Percentiles rank a stretch among this genome's conserved stretches.
Evolutionary conservation across 2,329 filamentous ascomycete species (phyloP).

Genomic region (Periconia digitata): DNA sequence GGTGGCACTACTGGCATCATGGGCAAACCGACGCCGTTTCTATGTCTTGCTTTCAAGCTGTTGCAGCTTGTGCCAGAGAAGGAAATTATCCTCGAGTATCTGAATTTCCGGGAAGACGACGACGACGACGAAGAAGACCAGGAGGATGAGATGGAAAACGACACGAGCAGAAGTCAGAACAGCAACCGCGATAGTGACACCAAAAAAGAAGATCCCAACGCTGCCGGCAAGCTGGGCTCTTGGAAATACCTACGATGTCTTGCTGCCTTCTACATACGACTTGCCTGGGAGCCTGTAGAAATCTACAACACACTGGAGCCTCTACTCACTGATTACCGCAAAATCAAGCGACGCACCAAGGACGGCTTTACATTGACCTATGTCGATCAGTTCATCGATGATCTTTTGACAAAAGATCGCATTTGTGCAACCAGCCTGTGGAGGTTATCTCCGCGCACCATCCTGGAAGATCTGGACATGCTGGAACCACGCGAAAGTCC

Average conservation of each 20-base stretch:
- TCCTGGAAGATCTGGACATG: slow-evolving; percentile 85
- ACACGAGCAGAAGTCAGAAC: slow-evolving; percentile 38
- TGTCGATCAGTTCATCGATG: slow-evolving; percentile 92
- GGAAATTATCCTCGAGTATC: slow-evolving; percentile 77
- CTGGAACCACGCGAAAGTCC: slow-evolving; percentile 84
- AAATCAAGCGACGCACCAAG: slow-evolving; percentile 75
- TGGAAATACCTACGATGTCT: slow-evolving; percentile 83
- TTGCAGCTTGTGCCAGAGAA: slow-evolving; percentile 82
- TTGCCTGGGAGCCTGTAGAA: slow-evolving; percentile 80
- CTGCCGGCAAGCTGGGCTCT: slow-evolving; percentile 38
- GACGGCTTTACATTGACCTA: slow-evolving; percentile 75
- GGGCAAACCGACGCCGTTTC: slow-evolving; percentile 87
- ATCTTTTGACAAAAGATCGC: slow-evolving; percentile 82
- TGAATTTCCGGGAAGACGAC: slow-evolving; percentile 56
- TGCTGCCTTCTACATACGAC: slow-evolving; percentile 87
- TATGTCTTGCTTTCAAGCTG: slow-evolving; percentile 93
- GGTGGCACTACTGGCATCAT: slow-evolving; percentile 84
- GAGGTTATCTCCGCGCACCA: slow-evolving; percentile 81
- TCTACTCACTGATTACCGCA: slow-evolving; percentile 77
- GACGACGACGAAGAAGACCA: slow-evolving; percentile 42
- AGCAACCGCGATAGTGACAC: background rate
- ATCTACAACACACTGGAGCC: slow-evolving; percentile 82
- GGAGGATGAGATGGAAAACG: slow-evolving; percentile 8
- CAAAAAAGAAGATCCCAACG: slow-evolving; percentile 26
- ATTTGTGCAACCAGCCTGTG: slow-evolving; percentile 90